phyloP scores from a whole-genome alignment of 345 rosid species.

The Garcia nutans region DNA sequence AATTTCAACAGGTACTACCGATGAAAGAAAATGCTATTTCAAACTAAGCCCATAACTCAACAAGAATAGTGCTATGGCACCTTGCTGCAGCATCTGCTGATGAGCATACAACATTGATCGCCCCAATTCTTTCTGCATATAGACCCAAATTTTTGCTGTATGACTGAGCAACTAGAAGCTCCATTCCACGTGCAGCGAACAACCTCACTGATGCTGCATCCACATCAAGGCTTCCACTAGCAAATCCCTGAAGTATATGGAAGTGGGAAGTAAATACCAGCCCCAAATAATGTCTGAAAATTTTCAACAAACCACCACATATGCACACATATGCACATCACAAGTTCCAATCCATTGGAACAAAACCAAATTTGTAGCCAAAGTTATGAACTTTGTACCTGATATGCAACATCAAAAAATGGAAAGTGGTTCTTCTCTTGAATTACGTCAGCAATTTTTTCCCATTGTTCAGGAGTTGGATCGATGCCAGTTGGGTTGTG shows the following conservation, averaged over 20 bases:
- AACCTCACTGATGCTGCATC: conserved; percentile 91
- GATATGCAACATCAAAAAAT: conserved; percentile 97
- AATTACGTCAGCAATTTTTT: conserved; percentile 79
- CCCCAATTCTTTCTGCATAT: conserved; percentile 91
- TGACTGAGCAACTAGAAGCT: conserved; percentile 90
- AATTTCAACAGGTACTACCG: not conserved
- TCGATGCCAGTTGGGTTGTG: conserved; percentile 99
- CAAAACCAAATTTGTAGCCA: not conserved
- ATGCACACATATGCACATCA: not conserved
- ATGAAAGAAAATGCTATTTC: not conserved
- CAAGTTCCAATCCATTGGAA: not conserved
- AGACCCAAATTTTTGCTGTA: conserved; percentile 95
- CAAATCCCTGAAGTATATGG: conserved; percentile 67
- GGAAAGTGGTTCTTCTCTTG: conserved; percentile 93
- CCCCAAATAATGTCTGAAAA: not conserved
- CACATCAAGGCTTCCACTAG: conserved; percentile 93
- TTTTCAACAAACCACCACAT: not conserved
- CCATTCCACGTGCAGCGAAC: conserved; percentile 82
- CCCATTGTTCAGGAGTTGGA: conserved; percentile 95
- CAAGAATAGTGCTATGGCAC: conserved; percentile 30
- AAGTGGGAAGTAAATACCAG: conserved; percentile 6
- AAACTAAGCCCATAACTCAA: conserved; percentile 6
- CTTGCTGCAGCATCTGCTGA: conserved; percentile 82
- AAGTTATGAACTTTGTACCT: conserved; percentile 45
- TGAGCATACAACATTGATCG: conserved; percentile 83